Percentiles rank a stretch among this genome's conserved stretches.
These are phyloP conservation scores for Physcomitrium patens DNA, from an alignment of 225 moss, liverwort and hornwort species.

Conservation along the genomic window DNA sequence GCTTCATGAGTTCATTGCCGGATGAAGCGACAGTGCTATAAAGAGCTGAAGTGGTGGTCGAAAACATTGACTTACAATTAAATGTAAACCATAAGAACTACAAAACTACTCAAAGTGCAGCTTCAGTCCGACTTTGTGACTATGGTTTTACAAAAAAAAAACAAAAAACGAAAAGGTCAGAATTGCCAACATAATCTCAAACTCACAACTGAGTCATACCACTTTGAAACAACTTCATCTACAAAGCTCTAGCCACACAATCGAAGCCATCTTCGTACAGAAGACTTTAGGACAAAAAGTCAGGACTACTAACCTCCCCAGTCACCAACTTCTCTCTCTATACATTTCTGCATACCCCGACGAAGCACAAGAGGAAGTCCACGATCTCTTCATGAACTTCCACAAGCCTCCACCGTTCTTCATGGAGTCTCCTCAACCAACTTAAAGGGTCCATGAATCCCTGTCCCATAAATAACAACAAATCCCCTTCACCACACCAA, in stretches of 20 bases:
- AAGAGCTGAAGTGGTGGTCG: not conserved
- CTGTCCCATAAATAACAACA: not conserved
- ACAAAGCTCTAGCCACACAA: not conserved
- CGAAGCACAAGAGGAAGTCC: not conserved
- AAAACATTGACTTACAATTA: not conserved
- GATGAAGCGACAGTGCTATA: not conserved
- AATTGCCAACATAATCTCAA: not conserved
- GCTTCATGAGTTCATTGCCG: not conserved
- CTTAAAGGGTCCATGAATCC: slow-evolving; percentile 16
- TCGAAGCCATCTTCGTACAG: not conserved
- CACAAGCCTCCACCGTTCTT: not conserved
- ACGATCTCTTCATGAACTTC: not conserved
- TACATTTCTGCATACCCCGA: not conserved
- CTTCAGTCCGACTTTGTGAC: not conserved
- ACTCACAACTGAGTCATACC: not conserved
- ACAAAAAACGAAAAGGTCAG: not conserved
- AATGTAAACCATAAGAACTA: not conserved
- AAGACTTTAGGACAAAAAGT: slow-evolving; percentile 16
- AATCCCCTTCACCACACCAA: not conserved
- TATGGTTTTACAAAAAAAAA: not conserved
- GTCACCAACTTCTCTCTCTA: not conserved
- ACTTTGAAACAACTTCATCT: not conserved
- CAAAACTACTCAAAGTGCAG: not conserved
- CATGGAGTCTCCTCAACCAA: not conserved
- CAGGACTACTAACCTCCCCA: slow-evolving; percentile 13